phyloP scores from a whole-genome alignment of 2,329 filamentous ascomycete species.

The Aureobasidium sp. region DNA sequence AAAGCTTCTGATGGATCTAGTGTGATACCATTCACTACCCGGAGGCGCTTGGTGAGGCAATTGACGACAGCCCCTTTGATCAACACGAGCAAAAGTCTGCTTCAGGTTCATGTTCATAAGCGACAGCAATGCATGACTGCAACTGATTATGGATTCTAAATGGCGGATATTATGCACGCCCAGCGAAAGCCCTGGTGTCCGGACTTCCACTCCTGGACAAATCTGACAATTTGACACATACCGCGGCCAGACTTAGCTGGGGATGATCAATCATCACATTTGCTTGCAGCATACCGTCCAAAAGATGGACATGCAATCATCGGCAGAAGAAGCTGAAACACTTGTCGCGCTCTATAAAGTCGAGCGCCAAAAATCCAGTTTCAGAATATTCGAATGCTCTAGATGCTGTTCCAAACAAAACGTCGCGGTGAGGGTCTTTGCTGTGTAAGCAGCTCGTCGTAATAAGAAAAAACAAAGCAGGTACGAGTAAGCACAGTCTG shows the following conservation, averaged over 20 bases:
- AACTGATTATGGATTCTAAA: not conserved
- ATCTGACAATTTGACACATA: not conserved
- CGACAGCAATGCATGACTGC: not conserved
- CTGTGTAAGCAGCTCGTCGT: not conserved
- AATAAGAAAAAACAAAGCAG: not conserved
- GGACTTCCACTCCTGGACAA: not conserved
- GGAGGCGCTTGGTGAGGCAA: not conserved
- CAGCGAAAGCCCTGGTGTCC: not conserved
- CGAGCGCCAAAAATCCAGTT: slow-evolving; percentile 4
- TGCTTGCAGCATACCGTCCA: not conserved
- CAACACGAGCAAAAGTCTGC: not conserved
- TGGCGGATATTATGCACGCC: slow-evolving; percentile 13
- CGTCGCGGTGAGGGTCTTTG: not conserved
- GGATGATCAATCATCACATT: not conserved
- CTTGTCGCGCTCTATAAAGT: not conserved
- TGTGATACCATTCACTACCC: not conserved
- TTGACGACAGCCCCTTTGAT: not conserved
- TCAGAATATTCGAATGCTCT: not conserved
- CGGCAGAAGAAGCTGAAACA: not conserved
- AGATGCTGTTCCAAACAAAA: not conserved
- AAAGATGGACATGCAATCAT: not conserved
- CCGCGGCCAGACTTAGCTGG: not conserved
- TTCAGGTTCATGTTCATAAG: not conserved
- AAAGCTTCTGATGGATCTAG: not conserved
- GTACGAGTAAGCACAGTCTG: slow-evolving; percentile 7